phyloP scores from a whole-genome alignment of 352 stramenopile genomes.

The Phytophthora pinifolia region DNA sequence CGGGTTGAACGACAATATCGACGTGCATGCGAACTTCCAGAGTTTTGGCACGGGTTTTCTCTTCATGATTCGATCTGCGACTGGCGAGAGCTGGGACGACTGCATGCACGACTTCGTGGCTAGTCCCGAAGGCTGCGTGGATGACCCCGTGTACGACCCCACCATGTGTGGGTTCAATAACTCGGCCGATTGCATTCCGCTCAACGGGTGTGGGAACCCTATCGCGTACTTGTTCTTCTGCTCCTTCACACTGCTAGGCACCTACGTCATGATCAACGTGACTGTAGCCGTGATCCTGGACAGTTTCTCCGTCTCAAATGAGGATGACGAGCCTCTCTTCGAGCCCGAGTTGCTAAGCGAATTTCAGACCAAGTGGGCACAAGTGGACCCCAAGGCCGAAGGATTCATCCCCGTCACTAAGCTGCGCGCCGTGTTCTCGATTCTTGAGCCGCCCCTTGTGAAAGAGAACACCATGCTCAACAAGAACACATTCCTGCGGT shows the following conservation, averaged over 20 bases:
- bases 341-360: slow-evolving; percentile 82
- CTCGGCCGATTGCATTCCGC: slow-evolving; percentile 50
- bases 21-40: slow-evolving; percentile 92
- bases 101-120: slow-evolving; percentile 88
- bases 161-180: slow-evolving; percentile 75
- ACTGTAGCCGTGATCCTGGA: slow-evolving; percentile 96
- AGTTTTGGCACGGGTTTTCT: slow-evolving; percentile 88
- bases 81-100: slow-evolving; percentile 91
- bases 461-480: slow-evolving; percentile 31
- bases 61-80: slow-evolving; percentile 89
- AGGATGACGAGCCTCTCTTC: slow-evolving; percentile 88
- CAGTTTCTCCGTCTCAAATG: slow-evolving; percentile 79
- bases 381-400: slow-evolving; percentile 87
- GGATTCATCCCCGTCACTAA: slow-evolving; percentile 79
- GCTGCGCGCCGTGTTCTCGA: slow-evolving; percentile 65
- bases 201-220: slow-evolving; percentile 81
- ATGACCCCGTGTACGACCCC: slow-evolving; percentile 58
- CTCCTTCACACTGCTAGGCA: slow-evolving; percentile 90
- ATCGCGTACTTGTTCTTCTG: slow-evolving; percentile 75
- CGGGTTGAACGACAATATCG: slow-evolving; percentile 63
- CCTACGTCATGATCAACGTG: slow-evolving; percentile 93
- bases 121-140: slow-evolving; percentile 43
- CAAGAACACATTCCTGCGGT: slow-evolving; percentile 42
- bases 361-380: slow-evolving; percentile 86
- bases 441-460: slow-evolving; percentile 78